phyloP scores from a whole-genome alignment of 805 yeast species.

The Cyberlindnera lachancei region DNA sequence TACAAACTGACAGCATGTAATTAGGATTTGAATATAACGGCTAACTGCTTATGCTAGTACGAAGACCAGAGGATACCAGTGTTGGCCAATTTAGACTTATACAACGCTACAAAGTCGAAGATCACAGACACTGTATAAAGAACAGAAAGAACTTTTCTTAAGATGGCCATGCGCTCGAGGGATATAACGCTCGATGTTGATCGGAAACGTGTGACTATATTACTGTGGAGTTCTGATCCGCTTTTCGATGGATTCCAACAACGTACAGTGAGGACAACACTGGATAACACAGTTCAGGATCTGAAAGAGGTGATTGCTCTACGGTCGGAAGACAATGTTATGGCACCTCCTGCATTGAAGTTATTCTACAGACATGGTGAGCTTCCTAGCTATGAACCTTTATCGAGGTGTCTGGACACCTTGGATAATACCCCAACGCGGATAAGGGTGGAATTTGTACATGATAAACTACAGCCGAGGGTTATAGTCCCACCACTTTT shows the following conservation, averaged over 20 bases:
- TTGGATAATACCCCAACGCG: conserved; percentile 8
- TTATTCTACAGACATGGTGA: conserved; percentile 9
- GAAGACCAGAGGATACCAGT: no score
- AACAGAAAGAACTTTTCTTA: no score
- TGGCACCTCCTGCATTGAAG: conserved; percentile 14
- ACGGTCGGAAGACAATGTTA: conserved; percentile 7
- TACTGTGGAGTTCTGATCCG: conserved; percentile 18
- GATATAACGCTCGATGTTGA: conserved; percentile 17
- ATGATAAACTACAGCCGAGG: conserved; percentile 2
- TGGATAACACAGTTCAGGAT: conserved; percentile 21
- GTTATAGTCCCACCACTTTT: conserved; percentile 10
- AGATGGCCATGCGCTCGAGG: conserved; percentile 3
- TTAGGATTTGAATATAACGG: no score
- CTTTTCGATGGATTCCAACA: conserved; percentile 10
- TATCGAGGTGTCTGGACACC: conserved; percentile 11
- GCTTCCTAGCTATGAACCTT: conserved; percentile 9
- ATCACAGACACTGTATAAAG: no score
- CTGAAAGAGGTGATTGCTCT: conserved; percentile 16
- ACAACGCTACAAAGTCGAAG: no score
- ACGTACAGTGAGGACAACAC: conserved; percentile 15
- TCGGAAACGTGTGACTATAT: conserved; percentile 6
- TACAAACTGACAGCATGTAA: no score
- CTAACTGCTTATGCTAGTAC: no score
- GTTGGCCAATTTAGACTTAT: no score
- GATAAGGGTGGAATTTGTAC: conserved; percentile 17